phyloP scores from a whole-genome alignment of 2,329 filamentous ascomycete genomes.

The Escovopsis sp. region DNA sequence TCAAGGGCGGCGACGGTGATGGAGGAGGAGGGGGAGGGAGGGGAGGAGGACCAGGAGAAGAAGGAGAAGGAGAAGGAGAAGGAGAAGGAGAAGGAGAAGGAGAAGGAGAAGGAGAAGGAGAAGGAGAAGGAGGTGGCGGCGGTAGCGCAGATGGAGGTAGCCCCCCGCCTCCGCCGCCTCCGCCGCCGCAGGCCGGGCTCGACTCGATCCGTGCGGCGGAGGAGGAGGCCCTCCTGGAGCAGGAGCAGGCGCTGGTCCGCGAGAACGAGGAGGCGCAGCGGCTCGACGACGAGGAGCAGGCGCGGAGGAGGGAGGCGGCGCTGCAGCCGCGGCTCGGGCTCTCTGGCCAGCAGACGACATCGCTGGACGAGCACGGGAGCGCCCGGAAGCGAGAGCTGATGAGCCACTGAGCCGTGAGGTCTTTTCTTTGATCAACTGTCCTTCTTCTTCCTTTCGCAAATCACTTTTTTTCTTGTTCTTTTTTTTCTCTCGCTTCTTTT shows the following conservation, averaged over 20 bases:
- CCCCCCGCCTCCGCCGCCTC: constrained; percentile 35
- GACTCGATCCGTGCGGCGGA: constrained; percentile 26
- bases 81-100: too few species aligned
- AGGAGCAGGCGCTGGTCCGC: constrained; percentile 34
- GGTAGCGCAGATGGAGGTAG: constrained; percentile 20
- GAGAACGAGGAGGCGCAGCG: constrained; percentile 42
- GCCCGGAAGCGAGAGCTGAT: constrained; percentile 12
- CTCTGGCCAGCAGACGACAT: constrained; percentile 1
- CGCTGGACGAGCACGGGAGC: constrained; percentile 8
- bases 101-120: too few species aligned
- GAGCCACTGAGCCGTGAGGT: constrained; percentile 5
- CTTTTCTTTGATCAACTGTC: constrained; percentile 1
- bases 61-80: too few species aligned
- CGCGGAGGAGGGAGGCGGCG: constrained; percentile 16
- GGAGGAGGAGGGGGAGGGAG: too few species aligned
- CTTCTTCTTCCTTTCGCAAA: constrained; percentile 3
- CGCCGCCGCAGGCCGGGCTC: constrained; percentile 25
- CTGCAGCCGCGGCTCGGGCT: neutral
- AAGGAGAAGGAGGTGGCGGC: too few species aligned
- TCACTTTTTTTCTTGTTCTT: neutral
- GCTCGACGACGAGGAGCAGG: constrained; percentile 30
- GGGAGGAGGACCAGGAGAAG: too few species aligned
- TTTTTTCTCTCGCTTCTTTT: neutral
- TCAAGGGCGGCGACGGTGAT: constrained; percentile 26
- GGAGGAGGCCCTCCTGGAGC: constrained; percentile 30